Conservation (phyloP, 257 asterid genomes). For the Solanum chilense region DNA sequence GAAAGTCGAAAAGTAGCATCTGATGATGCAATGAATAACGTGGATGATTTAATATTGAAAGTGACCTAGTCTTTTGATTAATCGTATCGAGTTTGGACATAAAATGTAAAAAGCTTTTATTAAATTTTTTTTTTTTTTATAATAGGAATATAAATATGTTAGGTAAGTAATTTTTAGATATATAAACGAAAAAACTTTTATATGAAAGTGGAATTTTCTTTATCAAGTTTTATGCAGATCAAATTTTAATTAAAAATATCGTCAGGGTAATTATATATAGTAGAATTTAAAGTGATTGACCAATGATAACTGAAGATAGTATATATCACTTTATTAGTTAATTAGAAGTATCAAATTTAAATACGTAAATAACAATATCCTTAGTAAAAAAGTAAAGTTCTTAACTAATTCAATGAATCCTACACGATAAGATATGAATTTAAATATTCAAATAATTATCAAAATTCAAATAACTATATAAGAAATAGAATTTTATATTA, state of each 20-base stretch:
- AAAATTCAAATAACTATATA: neutral
- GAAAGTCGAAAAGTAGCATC: neutral
- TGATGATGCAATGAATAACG: neutral
- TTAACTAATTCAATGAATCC: neutral
- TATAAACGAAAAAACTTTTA: neutral
- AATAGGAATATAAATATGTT: neutral
- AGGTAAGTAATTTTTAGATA: neutral
- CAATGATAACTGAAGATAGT: neutral
- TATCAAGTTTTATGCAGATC: neutral
- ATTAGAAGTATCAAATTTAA: accelerated
- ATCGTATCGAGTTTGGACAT: too few relatives aligned
- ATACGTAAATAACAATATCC: accelerated
- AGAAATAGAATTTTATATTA: neutral
- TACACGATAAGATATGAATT: accelerated
- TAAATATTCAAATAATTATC: neutral
- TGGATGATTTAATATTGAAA: neutral
- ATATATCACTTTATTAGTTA: neutral
- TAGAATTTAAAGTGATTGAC: neutral
- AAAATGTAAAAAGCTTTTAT: too few relatives aligned
- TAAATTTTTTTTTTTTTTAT: too few relatives aligned
- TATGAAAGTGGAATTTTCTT: accelerated
- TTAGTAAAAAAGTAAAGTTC: neutral
- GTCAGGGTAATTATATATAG: neutral
- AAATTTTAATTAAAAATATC: neutral
- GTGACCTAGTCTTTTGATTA: neutral